Percentiles rank a stretch among this genome's conserved stretches.
Evolutionary conservation across 306 rosid genomes (phyloP).

Genomic region (Rosa rugosa): DNA sequence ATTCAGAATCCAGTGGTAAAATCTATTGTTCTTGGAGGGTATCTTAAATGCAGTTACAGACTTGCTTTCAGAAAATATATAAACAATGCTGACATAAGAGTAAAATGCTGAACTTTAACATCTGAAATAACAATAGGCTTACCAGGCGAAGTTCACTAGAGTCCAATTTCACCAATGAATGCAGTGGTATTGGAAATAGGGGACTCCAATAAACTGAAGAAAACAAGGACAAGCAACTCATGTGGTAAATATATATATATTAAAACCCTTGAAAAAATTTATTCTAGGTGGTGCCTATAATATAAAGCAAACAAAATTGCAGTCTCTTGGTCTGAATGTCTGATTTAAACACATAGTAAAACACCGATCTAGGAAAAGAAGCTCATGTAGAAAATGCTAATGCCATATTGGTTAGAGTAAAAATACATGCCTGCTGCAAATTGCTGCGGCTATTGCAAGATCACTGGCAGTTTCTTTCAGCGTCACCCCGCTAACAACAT

Average conservation of each 20-base stretch:
- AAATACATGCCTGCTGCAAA: conserved; percentile 82
- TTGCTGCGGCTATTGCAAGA: conserved; percentile 93
- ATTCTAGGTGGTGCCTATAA: background rate
- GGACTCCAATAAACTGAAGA: conserved; percentile 78
- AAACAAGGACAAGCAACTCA: background rate
- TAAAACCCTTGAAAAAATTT: background rate
- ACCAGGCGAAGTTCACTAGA: conserved; percentile 94
- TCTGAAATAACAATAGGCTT: conserved; percentile 30
- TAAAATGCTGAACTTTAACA: background rate
- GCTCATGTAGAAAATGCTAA: background rate
- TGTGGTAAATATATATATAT: background rate
- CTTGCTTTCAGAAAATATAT: conserved; percentile 8
- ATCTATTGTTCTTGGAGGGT: background rate
- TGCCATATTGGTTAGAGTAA: background rate
- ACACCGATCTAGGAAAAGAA: background rate
- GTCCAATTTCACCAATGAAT: conserved; percentile 94
- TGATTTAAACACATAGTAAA: background rate
- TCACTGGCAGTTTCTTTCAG: conserved; percentile 90
- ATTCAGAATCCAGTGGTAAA: background rate
- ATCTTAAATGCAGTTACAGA: background rate
- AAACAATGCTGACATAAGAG: conserved; percentile 8
- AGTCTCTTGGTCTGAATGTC: background rate
- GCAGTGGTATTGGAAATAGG: conserved; percentile 77
- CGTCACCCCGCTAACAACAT: conserved; percentile 73
- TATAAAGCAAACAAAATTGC: background rate